Evolutionary conservation across 176 grass and related monocot species (phyloP).

Genomic region (Chloris gayana): DNA sequence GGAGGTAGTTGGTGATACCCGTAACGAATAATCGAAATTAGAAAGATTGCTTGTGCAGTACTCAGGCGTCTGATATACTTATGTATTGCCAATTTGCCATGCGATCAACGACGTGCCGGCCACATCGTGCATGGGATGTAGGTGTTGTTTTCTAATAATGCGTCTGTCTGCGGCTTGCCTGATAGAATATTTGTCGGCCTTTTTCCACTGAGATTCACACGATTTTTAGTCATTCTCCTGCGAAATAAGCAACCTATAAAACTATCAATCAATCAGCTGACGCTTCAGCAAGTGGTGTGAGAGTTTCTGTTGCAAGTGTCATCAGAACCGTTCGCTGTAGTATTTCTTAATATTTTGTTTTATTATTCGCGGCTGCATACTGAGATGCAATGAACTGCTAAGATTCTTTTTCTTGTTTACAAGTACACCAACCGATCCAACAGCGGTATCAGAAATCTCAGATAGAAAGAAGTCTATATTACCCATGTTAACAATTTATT

Average conservation of each 20-base stretch:
- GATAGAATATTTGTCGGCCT: constrained; percentile 4
- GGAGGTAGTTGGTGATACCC: neutral
- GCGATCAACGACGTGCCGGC: constrained; percentile 44
- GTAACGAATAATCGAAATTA: neutral
- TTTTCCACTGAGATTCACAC: neutral
- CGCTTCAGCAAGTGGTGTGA: neutral
- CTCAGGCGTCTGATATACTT: neutral
- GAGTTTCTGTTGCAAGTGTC: neutral
- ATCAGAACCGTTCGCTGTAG: neutral
- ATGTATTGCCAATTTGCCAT: neutral
- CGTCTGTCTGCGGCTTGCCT: constrained; percentile 4
- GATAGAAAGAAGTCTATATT: too few relatives aligned
- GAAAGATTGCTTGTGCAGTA: constrained; percentile 19
- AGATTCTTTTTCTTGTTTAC: neutral
- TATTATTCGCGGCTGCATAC: neutral
- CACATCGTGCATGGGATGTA: constrained; percentile 18
- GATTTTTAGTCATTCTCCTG: neutral
- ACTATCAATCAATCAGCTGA: constrained; percentile 24
- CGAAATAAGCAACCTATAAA: constrained; percentile 18
- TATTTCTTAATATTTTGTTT: neutral
- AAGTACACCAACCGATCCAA: neutral
- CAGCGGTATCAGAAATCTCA: neutral
- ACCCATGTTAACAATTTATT: too few relatives aligned
- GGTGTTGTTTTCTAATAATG: neutral
- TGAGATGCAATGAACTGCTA: neutral